A percentile compares a stretch with the other conserved stretches of the same genome.
Evolutionary conservation across 805 yeast genomes (phyloP).

Genomic region (Soucietia sequanensis): DNA sequence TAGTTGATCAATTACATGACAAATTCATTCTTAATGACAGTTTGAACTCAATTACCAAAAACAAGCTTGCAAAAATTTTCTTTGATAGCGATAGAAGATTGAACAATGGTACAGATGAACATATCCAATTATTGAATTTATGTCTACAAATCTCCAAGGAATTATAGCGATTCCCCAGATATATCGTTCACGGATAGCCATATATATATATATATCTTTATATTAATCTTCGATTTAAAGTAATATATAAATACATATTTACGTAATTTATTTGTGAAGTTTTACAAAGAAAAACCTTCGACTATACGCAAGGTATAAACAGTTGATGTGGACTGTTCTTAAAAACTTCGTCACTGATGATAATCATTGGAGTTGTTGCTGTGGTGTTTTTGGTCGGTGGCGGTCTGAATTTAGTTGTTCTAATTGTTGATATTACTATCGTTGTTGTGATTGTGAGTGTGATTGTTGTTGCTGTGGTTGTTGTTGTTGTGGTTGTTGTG

Average conservation of each 20-base stretch:
- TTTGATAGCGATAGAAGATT: conserved; percentile 75
- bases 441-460: not conserved
- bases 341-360: no score
- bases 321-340: no score
- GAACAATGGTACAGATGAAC: conserved; percentile 87
- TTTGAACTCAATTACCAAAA: conserved; percentile 55
- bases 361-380: no score
- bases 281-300: no score
- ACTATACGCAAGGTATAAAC: no score
- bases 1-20: conserved; percentile 72
- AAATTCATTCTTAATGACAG: conserved; percentile 55
- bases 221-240: no score
- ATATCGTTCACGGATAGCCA: no score
- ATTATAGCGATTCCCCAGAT: conserved; percentile 11
- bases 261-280: conserved; percentile 3
- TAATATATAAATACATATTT: conserved; percentile 1
- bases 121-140: conserved; percentile 72
- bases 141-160: conserved; percentile 28
- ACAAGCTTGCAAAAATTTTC: conserved; percentile 57
- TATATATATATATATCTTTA: no score
- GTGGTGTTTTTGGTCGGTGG: no score
- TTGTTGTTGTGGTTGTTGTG: conserved; percentile 10
- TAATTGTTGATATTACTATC: no score
- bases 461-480: not conserved
- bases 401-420: no score